These are phyloP conservation scores for Penicillium sp. DNA, from an alignment of 2,329 filamentous ascomycete species.

Conservation along the genomic window DNA sequence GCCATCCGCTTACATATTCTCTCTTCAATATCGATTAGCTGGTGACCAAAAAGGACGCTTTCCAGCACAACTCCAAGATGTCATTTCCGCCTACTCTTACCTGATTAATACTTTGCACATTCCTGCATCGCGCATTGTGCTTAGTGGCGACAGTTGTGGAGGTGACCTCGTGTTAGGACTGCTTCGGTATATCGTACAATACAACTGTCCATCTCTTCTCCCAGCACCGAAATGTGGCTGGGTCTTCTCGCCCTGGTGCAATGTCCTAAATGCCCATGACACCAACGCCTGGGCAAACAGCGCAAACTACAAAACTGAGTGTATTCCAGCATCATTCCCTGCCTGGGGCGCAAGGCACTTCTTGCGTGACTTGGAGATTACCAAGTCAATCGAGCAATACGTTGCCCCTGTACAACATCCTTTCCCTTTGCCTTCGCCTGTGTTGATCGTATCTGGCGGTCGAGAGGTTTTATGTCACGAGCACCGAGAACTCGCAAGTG, in stretches of 20 bases:
- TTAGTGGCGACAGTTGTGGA: slow-evolving; percentile 25
- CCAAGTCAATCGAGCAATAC: slow-evolving; percentile 10
- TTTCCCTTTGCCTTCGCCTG: slow-evolving; percentile 18
- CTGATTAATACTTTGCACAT: slow-evolving; percentile 19
- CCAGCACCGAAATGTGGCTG: slow-evolving; percentile 15
- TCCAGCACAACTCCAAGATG: slow-evolving; percentile 27
- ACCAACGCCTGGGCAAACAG: slow-evolving; percentile 7
- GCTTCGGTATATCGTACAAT: slow-evolving; percentile 21
- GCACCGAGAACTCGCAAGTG: slow-evolving; percentile 7
- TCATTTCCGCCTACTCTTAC: slow-evolving; percentile 22
- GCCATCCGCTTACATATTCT: slow-evolving; percentile 10
- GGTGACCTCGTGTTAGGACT: slow-evolving; percentile 22
- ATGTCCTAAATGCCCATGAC: slow-evolving; percentile 9
- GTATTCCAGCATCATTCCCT: slow-evolving; percentile 13
- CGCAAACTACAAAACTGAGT: slow-evolving; percentile 17
- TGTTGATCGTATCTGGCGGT: slow-evolving; percentile 18
- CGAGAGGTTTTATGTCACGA: slow-evolving; percentile 12
- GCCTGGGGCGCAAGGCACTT: slow-evolving; percentile 15
- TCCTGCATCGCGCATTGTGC: slow-evolving; percentile 20
- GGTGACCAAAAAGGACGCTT: slow-evolving; percentile 18
- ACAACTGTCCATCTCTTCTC: slow-evolving; percentile 6
- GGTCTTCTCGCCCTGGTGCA: slow-evolving; percentile 19
- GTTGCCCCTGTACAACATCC: slow-evolving; percentile 17
- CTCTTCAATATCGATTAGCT: slow-evolving; percentile 24
- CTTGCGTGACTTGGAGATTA: slow-evolving; percentile 11